Percentiles rank a stretch among this genome's conserved stretches.
Conservation (phyloP, 176 grass and related monocot genomes). For the Phragmites australis region DNA sequence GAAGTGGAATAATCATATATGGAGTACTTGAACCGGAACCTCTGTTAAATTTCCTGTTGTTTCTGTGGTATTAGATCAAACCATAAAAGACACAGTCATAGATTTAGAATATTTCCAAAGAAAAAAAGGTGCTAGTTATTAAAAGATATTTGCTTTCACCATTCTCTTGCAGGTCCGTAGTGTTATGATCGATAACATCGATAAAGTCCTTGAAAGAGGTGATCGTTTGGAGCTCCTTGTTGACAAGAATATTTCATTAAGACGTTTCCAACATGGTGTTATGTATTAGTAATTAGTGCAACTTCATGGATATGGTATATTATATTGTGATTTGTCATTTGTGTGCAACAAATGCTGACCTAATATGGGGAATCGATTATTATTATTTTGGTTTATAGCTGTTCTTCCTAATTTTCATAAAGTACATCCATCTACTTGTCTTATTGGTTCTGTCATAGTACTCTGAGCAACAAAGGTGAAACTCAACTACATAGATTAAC, state of each 20-base stretch:
- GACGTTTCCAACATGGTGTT: neutral
- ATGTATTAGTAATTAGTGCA: neutral
- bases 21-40: neutral
- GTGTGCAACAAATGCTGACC: neutral
- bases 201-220: constrained; percentile 97
- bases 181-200: constrained; percentile 99
- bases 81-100: neutral
- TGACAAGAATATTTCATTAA: constrained; percentile 54
- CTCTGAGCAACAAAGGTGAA: neutral
- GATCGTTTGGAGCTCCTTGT: constrained; percentile 87
- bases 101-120: neutral
- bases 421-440: neutral
- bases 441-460: neutral
- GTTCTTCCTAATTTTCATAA: neutral
- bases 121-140: neutral
- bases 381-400: neutral
- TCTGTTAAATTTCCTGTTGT: neutral
- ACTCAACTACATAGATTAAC: neutral
- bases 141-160: constrained; percentile 24
- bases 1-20: neutral
- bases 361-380: neutral
- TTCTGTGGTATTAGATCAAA: neutral
- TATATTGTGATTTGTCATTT: neutral
- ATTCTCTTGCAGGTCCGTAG: constrained; percentile 65
- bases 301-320: neutral